Conservation (phyloP, 805 yeast genomes). For the Hanseniaspora thailandica region DNA sequence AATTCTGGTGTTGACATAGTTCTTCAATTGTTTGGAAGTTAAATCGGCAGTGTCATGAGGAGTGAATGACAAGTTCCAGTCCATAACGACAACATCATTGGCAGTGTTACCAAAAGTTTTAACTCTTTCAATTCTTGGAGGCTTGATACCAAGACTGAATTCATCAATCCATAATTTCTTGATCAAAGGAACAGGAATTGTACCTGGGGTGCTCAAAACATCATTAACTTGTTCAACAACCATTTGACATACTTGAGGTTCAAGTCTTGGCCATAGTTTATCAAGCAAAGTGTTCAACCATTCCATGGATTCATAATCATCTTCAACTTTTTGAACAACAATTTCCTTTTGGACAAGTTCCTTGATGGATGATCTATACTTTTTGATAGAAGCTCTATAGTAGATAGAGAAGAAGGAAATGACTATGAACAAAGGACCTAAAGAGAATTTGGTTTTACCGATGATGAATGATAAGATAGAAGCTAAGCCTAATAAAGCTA, state of each 20-base stretch:
- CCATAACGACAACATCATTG: constrained; percentile 92
- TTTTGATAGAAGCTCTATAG: constrained; percentile 74
- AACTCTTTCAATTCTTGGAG: constrained; percentile 84
- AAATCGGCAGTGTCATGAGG: constrained; percentile 84
- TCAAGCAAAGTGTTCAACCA: constrained; percentile 86
- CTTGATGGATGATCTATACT: constrained; percentile 61
- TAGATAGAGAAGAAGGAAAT: constrained; percentile 49
- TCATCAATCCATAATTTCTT: constrained; percentile 76
- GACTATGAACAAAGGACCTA: constrained; percentile 72
- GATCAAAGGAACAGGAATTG: constrained; percentile 60
- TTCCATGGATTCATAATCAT: constrained; percentile 86
- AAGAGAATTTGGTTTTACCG: constrained; percentile 64
- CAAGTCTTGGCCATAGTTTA: constrained; percentile 84
- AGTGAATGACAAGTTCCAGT: constrained; percentile 84
- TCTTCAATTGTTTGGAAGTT: constrained; percentile 72
- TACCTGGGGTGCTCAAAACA: constrained; percentile 60
- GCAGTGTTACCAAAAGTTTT: constrained; percentile 84
- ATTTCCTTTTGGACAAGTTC: constrained; percentile 79
- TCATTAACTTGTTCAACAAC: constrained; percentile 80
- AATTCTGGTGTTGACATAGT: constrained; percentile 69
- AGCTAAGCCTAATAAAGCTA: constrained; percentile 56
- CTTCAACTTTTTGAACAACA: constrained; percentile 67
- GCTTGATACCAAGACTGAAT: constrained; percentile 88
- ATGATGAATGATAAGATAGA: constrained; percentile 59
- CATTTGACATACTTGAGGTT: constrained; percentile 78